These are phyloP conservation scores for Solanum aculeatissimum DNA, from an alignment of 305 asterid genomes.

Conservation along the genomic window DNA sequence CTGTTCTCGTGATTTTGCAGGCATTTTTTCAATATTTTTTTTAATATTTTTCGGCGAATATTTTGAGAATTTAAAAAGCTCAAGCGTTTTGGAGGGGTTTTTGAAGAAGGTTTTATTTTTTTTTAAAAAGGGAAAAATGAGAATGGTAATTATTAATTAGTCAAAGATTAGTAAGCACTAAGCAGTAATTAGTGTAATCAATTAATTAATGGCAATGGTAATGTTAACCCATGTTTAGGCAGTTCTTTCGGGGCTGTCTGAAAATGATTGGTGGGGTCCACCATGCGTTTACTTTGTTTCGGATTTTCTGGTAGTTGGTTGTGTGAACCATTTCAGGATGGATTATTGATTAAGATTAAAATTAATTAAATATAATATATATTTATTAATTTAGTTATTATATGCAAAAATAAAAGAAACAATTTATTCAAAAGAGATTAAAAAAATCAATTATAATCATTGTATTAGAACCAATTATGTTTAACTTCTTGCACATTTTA, in stretches of 20 bases:
- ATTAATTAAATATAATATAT: too few species aligned
- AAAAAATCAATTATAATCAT: too few species aligned
- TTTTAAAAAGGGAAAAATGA: neutral
- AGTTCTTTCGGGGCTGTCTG: neutral
- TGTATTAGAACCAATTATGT: too few species aligned
- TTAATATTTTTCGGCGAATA: neutral
- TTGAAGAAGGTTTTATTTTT: neutral
- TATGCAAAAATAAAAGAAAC: too few species aligned
- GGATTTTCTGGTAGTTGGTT: neutral
- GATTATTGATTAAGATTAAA: too few species aligned
- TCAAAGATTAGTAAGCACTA: neutral
- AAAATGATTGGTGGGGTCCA: neutral
- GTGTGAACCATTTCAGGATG: too few species aligned
- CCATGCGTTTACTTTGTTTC: neutral
- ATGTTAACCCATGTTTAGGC: neutral
- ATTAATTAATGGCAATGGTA: neutral
- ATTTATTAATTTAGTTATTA: too few species aligned
- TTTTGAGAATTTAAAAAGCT: neutral
- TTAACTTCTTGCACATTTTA: too few species aligned
- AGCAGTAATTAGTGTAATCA: neutral
- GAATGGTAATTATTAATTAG: neutral
- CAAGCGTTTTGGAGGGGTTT: neutral
- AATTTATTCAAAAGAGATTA: too few species aligned
- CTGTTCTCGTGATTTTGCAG: slow-evolving; percentile 14
- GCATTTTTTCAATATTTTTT: neutral